These are phyloP conservation scores for Aspergillus tamarii DNA, from an alignment of 2,329 filamentous ascomycete species.

Conservation along the genomic window DNA sequence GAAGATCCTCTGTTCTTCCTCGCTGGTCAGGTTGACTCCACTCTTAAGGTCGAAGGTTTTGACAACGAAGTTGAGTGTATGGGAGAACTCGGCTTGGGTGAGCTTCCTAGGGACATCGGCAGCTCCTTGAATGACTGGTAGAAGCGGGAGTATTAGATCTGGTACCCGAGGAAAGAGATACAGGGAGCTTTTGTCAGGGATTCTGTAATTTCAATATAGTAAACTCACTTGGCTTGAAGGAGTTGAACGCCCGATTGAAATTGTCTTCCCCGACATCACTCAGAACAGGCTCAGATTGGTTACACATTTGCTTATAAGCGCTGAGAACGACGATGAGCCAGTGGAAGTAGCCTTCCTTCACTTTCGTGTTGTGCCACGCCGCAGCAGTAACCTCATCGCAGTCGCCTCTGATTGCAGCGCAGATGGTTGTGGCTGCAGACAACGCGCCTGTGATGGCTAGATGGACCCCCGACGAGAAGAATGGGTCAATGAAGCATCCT, in stretches of 20 bases:
- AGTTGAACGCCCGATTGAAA: too few species aligned
- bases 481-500: constrained; percentile 55
- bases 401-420: constrained; percentile 44
- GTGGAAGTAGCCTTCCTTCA: constrained; percentile 51
- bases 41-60: too few species aligned
- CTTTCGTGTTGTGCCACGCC: constrained; percentile 50
- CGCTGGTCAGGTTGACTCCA: too few species aligned
- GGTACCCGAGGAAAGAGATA: too few species aligned
- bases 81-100: not conserved
- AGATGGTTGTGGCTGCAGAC: constrained; percentile 51
- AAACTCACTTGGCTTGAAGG: too few species aligned
- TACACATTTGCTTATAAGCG: constrained; percentile 16
- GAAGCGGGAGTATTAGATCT: not conserved
- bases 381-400: constrained; percentile 40
- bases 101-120: not conserved
- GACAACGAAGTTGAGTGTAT: not conserved
- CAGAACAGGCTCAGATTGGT: too few species aligned
- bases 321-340: constrained; percentile 49
- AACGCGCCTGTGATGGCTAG: constrained; percentile 49
- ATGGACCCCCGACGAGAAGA: constrained; percentile 55
- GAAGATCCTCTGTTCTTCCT: too few species aligned
- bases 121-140: not conserved
- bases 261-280: too few species aligned
- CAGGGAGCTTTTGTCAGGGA: not conserved
- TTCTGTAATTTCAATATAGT: not conserved